phyloP scores from a whole-genome alignment of 1,139 yeast species.

The Ogataea hybrid region DNA sequence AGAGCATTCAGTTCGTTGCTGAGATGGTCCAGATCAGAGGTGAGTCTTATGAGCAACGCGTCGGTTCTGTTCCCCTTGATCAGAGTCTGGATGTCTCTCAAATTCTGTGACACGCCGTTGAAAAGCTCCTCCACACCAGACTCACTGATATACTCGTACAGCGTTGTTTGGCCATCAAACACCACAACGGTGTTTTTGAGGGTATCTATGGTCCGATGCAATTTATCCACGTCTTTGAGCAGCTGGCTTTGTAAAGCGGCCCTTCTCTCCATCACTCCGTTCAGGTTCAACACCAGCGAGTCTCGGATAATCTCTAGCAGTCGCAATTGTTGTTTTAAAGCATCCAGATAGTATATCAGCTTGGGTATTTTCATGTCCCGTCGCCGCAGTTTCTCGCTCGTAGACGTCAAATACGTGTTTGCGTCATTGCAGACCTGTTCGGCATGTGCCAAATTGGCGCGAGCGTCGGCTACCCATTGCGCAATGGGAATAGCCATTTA shows the following conservation, averaged over 20 bases:
- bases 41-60: slow-evolving; percentile 22
- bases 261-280: slow-evolving; percentile 24
- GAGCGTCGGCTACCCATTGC: slow-evolving; percentile 36
- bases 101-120: slow-evolving; percentile 31
- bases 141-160: slow-evolving; percentile 46
- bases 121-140: slow-evolving; percentile 37
- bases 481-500: slow-evolving; percentile 17
- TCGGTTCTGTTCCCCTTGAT: slow-evolving; percentile 22
- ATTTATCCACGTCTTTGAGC: slow-evolving; percentile 23
- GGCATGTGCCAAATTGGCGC: slow-evolving; percentile 34
- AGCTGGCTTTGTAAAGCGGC: slow-evolving; percentile 22
- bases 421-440: slow-evolving; percentile 37
- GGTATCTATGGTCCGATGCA: slow-evolving; percentile 29
- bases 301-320: slow-evolving; percentile 33
- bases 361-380: slow-evolving; percentile 30
- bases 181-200: slow-evolving; percentile 22
- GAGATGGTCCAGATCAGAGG: slow-evolving; percentile 23
- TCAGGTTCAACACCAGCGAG: slow-evolving; percentile 32
- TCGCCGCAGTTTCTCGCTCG: slow-evolving; percentile 19
- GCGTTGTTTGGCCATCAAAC: slow-evolving; percentile 20
- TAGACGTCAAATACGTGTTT: slow-evolving; percentile 28
- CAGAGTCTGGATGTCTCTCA: slow-evolving; percentile 26
- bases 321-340: slow-evolving; percentile 35
- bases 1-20: slow-evolving; percentile 22
- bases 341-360: slow-evolving; percentile 33